Base-by-base conservation (phyloP, 768 basidiomycete genomes). In the Gymnopilus dilepis region DNA sequence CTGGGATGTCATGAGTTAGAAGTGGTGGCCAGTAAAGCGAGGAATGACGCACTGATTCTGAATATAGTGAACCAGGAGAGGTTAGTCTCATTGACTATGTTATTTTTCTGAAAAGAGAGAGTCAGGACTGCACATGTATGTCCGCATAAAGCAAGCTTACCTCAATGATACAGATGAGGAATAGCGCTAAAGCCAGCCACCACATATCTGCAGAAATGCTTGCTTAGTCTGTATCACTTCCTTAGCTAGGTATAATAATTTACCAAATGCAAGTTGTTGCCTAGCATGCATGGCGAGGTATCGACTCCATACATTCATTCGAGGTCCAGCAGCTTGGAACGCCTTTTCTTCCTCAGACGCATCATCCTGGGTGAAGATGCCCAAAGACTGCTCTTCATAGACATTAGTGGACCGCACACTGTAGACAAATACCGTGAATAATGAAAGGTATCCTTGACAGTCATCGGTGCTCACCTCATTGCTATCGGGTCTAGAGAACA, bases 351-450 rank as follows among this genome's bases (percentile, higher is more conserved):
- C 80, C 2, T 78, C 78, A 13, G 81, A 76, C 0, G 82, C 79
- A 12, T 85, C 80, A 3, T 84, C 77, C n/a, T 54, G 57, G 15
- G 78, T 75, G 67, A 89, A 95, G 45, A 96, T 77, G 2, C 95
- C 97, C 22, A 99, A 82, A 0, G 94, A 95, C 56, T 86, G 87
- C 68, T 97, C 96, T 74, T 99, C 97, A 70, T 99, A 97, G 0
- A 94, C 93, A 66, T 94, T 94, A 47, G 91, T 89, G n/a, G 93
- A 89, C 11, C 97, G 93, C 21, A 99, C 93, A 71, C 92, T 92
- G 53, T 2, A 38, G 12, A 37, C n/a, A 28, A 9, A 34, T 51
- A 1, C n/a, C 13, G 24, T 21, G 31, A 17, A 4, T 47, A 4
- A 31, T 26, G 12, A 13, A 4, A 3, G 28, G 8, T 12, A 15